These are phyloP conservation scores for Fonsecaea multimorphosa DNA, from an alignment of 2,329 filamentous ascomycete genomes.

Conservation along the genomic window DNA sequence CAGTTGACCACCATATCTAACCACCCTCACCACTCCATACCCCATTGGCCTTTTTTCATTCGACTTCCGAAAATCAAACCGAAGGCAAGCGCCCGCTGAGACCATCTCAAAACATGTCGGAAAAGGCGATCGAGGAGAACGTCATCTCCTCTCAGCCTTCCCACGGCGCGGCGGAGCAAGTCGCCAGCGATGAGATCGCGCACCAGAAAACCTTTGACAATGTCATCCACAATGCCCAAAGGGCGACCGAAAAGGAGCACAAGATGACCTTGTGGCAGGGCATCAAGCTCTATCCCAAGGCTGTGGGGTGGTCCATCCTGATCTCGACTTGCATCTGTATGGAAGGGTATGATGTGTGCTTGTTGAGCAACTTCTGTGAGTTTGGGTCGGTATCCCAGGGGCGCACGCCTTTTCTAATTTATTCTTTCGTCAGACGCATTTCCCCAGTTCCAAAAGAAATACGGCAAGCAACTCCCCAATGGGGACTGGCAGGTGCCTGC, in stretches of 20 bases:
- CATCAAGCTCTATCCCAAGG: conserved; percentile 83
- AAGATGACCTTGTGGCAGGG: conserved; percentile 77
- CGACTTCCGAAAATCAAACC: too few relatives aligned
- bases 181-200: conserved; percentile 23
- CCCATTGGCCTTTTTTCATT: not conserved
- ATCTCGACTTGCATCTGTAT: conserved; percentile 92
- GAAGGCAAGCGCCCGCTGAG: not conserved
- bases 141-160: conserved; percentile 20
- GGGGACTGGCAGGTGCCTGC: conserved; percentile 43
- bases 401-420: not conserved
- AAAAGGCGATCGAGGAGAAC: conserved; percentile 30
- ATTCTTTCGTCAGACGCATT: conserved; percentile 40
- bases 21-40: not conserved
- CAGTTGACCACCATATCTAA: not conserved
- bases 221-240: conserved; percentile 50
- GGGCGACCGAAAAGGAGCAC: conserved; percentile 57
- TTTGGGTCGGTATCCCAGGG: not conserved
- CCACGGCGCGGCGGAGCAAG: conserved; percentile 14
- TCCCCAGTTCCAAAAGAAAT: conserved; percentile 44
- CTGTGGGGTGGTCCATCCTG: conserved; percentile 79
- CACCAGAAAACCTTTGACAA: conserved; percentile 35
- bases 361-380: conserved; percentile 48
- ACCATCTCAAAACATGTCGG: conserved; percentile 20
- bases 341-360: conserved; percentile 73
- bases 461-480: conserved; percentile 38